Evolutionary conservation across 495 filamentous ascomycete genomes (phyloP), one percentile per base, ranked within the genome.

Genomic region (Podospora sp.): DNA sequence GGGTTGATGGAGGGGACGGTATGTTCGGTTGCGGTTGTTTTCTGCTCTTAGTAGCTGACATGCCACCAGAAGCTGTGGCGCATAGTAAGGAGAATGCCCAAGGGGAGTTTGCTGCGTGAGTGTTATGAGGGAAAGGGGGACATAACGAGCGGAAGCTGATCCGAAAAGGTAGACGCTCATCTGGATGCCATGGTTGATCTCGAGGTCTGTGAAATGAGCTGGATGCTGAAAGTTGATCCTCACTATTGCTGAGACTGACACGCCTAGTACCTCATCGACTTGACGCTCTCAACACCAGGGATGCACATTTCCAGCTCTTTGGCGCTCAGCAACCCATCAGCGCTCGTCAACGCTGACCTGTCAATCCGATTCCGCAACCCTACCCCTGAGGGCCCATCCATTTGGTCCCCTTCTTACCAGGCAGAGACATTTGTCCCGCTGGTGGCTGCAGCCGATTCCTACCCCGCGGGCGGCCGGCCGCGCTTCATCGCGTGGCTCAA

Each of bases 181-280:
- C 77, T 95, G 62, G 90, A 95, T 74, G 92, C 92, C 67, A 94
- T 96, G 89, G 90, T 95, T 59, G 92, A 97, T 72, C 84, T 92
- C 55, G 90, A 92, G 66, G 40, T 46, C 14, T 46, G 40, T 46
- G 40, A 46, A 46, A 46, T 46, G 40, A 11, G 40, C 16, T 14
- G 52, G 52, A 22, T 33, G 29, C n/a, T 33, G 49, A n/a, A 12
- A 52, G 16, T 52, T 52, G 4, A 52, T 22, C 3, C 4, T n/a
- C 49, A 52, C 18, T 12, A 24, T 55, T 20, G n/a, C n/a, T 11
- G 52, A 4, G n/a, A 14, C 40, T 46, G 40, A 46, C 40, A 46
- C 40, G 2, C 20, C 53, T 21, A 57, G 20, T 94, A 87, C 77
- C 77, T 97, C 3, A 80, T 96, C 49, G 83, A 87, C 16, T 81